Percentiles rank a stretch among this genome's conserved stretches.
Conservation (phyloP, 1,284 basidiomycete genomes). For the Ustilago xerochloae region DNA sequence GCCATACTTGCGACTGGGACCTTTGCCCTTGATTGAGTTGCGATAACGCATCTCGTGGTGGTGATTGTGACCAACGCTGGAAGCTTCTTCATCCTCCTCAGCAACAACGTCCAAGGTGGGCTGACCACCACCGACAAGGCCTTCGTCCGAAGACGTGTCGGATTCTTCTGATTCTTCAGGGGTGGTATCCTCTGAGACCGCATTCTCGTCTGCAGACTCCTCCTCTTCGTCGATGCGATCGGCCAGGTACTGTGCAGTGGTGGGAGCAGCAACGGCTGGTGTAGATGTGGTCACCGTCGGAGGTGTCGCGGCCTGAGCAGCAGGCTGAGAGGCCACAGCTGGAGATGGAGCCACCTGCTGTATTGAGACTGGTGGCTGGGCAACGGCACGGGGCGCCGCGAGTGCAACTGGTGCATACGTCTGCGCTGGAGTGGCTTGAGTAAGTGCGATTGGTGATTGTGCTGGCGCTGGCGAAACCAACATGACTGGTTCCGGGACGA, state of each 20-base stretch:
- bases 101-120: constrained; percentile 50
- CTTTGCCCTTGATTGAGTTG: constrained; percentile 31
- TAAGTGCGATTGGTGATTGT: not conserved
- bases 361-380: not conserved
- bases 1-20: constrained; percentile 27
- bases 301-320: not conserved
- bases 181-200: constrained; percentile 6
- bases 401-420: constrained; percentile 29
- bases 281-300: not conserved
- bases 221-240: constrained; percentile 35
- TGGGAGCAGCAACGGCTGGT: constrained; percentile 7
- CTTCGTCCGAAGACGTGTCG: constrained; percentile 37
- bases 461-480: constrained; percentile 4
- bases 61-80: constrained; percentile 39
- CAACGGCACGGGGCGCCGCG: constrained; percentile 7
- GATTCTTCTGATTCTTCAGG: constrained; percentile 29
- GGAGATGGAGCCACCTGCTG: not conserved
- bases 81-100: constrained; percentile 58
- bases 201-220: constrained; percentile 20
- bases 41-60: constrained; percentile 53
- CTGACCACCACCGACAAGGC: constrained; percentile 22
- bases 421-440: constrained; percentile 12
- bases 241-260: constrained; percentile 34
- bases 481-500: not conserved
- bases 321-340: not conserved